Percentiles rank a stretch among this genome's conserved stretches.
phyloP scores from a whole-genome alignment of 768 basidiomycete species.

The Sporobolomyces roseus region DNA sequence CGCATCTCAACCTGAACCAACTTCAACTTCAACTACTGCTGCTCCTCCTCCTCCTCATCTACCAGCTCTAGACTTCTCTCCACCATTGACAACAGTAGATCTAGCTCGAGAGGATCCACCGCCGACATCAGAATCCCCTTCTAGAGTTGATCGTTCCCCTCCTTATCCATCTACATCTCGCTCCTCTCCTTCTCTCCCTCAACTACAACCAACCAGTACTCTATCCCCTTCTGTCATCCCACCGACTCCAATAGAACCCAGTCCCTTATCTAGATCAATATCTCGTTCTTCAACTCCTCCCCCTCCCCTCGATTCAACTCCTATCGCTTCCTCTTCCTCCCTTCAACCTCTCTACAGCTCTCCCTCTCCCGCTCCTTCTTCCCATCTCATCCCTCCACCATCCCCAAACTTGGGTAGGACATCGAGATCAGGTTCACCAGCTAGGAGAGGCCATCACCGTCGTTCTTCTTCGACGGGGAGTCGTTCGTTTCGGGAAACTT shows the following conservation, averaged over 20 bases:
- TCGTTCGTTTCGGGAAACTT: slow-evolving; percentile 35
- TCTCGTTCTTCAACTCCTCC: slow-evolving; percentile 1
- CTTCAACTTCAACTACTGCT: slow-evolving; percentile 2
- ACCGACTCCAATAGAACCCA: slow-evolving; percentile 15
- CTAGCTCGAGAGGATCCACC: background rate
- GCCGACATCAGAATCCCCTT: too few relatives aligned
- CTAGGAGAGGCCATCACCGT: slow-evolving; percentile 18
- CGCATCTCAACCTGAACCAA: background rate
- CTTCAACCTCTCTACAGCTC: background rate
- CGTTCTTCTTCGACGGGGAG: slow-evolving; percentile 26
- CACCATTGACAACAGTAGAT: slow-evolving; percentile 3
- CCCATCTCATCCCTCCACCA: slow-evolving; percentile 12
- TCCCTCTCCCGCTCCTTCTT: background rate
- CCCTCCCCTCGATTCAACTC: background rate
- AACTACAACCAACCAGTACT: background rate
- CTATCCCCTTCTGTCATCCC: slow-evolving; percentile 4
- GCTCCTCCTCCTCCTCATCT: slow-evolving; percentile 20
- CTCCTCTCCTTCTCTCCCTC: background rate
- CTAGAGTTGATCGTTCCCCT: background rate
- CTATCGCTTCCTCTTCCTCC: slow-evolving; percentile 14
- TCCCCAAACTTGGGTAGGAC: background rate
- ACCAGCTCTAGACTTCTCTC: slow-evolving; percentile 14
- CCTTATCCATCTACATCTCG: background rate
- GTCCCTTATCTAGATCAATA: background rate
- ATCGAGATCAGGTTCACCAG: background rate